phyloP scores from a whole-genome alignment of 1,139 yeast genomes.

The Sugiyamaella neomexicana region DNA sequence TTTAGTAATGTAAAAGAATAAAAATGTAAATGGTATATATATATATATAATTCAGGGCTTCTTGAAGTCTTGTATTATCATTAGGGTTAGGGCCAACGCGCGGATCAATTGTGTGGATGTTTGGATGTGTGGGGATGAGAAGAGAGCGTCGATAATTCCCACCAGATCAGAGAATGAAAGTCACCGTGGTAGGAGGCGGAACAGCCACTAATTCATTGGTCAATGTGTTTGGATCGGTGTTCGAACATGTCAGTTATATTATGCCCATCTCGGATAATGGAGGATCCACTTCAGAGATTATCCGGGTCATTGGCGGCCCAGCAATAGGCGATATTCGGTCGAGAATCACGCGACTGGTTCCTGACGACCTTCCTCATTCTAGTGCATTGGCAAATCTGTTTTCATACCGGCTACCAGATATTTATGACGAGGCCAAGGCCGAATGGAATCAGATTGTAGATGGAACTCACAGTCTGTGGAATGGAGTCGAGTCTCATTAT shows the following conservation, averaged over 20 bases:
- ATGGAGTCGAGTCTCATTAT: conserved; percentile 56
- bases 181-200: conserved; percentile 60
- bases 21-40: neutral
- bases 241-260: conserved; percentile 55
- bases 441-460: conserved; percentile 83
- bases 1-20: too few relatives aligned
- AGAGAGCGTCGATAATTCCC: neutral
- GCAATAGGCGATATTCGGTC: conserved; percentile 93
- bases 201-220: conserved; percentile 72
- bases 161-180: conserved; percentile 26
- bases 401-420: conserved; percentile 60
- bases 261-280: conserved; percentile 92
- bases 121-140: neutral
- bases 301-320: conserved; percentile 91
- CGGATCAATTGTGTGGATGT: too few relatives aligned
- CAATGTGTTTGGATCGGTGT: conserved; percentile 47
- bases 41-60: neutral
- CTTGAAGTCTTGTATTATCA: too few relatives aligned
- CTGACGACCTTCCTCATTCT: conserved; percentile 41
- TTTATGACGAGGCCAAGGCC: conserved; percentile 52
- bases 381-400: conserved; percentile 47
- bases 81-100: neutral
- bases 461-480: conserved; percentile 76
- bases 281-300: conserved; percentile 88
- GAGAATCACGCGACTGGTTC: conserved; percentile 70